Evolutionary conservation across 768 basidiomycete species (phyloP).

Genomic region (Boletales sp.): DNA sequence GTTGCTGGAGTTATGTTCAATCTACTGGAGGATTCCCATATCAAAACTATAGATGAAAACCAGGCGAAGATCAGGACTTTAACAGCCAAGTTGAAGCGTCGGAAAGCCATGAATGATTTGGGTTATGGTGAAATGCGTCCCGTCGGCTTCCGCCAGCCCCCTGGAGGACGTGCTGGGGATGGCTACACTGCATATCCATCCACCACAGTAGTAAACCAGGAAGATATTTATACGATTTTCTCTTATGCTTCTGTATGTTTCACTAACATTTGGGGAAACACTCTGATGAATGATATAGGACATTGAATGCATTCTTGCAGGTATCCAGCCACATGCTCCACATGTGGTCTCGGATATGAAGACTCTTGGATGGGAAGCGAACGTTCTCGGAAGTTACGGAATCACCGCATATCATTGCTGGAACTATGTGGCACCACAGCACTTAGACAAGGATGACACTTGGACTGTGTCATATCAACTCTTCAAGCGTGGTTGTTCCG

Average conservation of each 20-base stretch:
- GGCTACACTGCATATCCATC: background rate
- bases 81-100: background rate
- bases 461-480: slow-evolving; percentile 8
- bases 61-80: slow-evolving; percentile 2
- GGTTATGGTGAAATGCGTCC: background rate
- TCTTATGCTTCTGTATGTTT: background rate
- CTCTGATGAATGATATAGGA: background rate
- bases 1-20: background rate
- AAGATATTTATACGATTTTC: background rate
- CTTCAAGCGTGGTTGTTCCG: background rate
- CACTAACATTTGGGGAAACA: background rate
- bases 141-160: background rate
- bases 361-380: background rate
- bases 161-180: background rate
- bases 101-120: background rate
- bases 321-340: background rate
- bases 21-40: background rate
- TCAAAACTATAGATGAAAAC: background rate
- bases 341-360: background rate
- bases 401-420: slow-evolving; percentile 6
- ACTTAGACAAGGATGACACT: background rate
- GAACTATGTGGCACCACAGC: slow-evolving; percentile 7
- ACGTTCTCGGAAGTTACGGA: background rate
- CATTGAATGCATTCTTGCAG: background rate
- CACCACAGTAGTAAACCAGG: background rate